Conservation (phyloP, 192 early-diverging fungal genomes). For the Lobosporangium transversale region DNA sequence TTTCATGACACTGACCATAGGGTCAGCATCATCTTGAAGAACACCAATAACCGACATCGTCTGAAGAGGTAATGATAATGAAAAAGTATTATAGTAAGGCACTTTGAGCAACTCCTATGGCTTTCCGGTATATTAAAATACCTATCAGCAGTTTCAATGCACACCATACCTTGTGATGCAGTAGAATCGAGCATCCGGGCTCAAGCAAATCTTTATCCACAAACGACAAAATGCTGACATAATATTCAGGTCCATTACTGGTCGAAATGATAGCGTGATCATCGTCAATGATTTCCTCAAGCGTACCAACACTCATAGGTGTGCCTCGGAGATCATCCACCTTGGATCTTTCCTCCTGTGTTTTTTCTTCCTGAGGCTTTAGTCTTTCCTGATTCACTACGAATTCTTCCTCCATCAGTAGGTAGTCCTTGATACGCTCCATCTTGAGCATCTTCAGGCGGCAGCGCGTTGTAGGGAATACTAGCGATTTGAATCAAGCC, state of each 20-base stretch:
- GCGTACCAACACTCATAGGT: constrained; percentile 94
- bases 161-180: constrained; percentile 85
- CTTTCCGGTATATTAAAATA: background rate
- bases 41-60: constrained; percentile 94
- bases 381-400: constrained; percentile 98
- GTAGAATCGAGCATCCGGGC: constrained; percentile 93
- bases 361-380: constrained; percentile 96
- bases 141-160: background rate
- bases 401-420: constrained; percentile 99
- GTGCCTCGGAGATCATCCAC: constrained; percentile 97
- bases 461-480: constrained; percentile 98
- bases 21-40: constrained; percentile 93
- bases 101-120: background rate
- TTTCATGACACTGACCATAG: constrained; percentile 99
- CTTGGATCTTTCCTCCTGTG: constrained; percentile 89
- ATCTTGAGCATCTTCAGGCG: constrained; percentile 97
- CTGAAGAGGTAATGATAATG: constrained; percentile 31
- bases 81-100: background rate
- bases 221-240: constrained; percentile 97
- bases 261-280: constrained; percentile 98
- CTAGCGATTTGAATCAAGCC: too few relatives aligned
- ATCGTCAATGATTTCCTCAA: constrained; percentile 99
- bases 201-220: constrained; percentile 99
- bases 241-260: constrained; percentile 93
- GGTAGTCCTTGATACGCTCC: constrained; percentile 98